Percentiles rank a stretch among this genome's conserved stretches.
These are phyloP conservation scores for Phyllachora maydis DNA, from an alignment of 2,329 filamentous ascomycete genomes.

Conservation along the genomic window DNA sequence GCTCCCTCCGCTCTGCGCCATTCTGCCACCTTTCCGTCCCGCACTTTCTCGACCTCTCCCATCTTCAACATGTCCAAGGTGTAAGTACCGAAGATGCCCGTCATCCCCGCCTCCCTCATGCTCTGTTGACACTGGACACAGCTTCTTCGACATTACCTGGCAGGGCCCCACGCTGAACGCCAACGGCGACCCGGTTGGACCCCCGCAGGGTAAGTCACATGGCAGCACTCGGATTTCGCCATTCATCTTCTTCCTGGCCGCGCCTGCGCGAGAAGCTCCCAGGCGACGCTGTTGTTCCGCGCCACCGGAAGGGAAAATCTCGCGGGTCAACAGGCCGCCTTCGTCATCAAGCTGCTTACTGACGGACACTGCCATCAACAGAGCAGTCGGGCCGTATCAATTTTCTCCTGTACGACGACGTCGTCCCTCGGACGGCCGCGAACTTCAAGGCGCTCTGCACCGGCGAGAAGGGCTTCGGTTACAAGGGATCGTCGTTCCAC, in stretches of 20 bases:
- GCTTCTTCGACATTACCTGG: slow-evolving; percentile 57
- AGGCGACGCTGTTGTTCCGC: no score
- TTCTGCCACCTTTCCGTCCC: slow-evolving; percentile 10
- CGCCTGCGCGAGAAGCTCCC: no score
- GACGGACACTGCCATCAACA: no score
- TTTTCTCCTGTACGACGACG: slow-evolving; percentile 73
- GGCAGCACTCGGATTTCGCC: no score
- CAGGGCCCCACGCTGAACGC: slow-evolving; percentile 49
- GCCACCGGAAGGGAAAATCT: no score
- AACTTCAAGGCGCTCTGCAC: slow-evolving; percentile 81
- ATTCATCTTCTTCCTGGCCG: slow-evolving; percentile 1
- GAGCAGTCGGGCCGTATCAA: slow-evolving; percentile 62
- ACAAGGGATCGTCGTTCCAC: slow-evolving; percentile 72
- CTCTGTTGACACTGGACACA: slow-evolving; percentile 8
- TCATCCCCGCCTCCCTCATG: slow-evolving; percentile 3
- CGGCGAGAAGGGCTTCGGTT: slow-evolving; percentile 62
- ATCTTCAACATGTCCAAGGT: slow-evolving; percentile 58
- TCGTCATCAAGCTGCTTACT: no score
- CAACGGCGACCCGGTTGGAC: slow-evolving; percentile 29
- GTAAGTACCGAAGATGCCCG: no score
- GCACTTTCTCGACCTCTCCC: slow-evolving; percentile 14
- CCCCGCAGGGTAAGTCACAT: slow-evolving; percentile 40
- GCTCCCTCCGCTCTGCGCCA: slow-evolving; percentile 16
- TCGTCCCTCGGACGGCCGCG: slow-evolving; percentile 69
- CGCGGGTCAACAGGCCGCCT: no score